phyloP scores from a whole-genome alignment of 305 asterid species.

The Fraxinus angustifolia region DNA sequence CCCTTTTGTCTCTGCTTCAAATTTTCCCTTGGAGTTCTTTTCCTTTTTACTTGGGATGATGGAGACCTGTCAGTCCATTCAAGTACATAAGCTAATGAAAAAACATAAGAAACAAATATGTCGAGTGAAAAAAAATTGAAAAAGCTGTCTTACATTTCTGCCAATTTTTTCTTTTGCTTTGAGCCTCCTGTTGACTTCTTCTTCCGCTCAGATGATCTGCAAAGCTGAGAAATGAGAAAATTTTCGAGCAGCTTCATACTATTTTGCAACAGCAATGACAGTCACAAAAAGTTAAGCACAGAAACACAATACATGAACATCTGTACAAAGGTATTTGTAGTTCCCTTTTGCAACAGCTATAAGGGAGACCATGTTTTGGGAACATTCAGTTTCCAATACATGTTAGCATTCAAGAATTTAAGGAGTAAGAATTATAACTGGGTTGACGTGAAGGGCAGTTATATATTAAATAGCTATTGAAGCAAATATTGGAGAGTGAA shows the following conservation, averaged over 20 bases:
- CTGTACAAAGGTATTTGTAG: conserved; percentile 8
- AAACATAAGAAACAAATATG: conserved; percentile 7
- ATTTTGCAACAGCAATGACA: conserved; percentile 10
- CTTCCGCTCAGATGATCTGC: conserved; percentile 63
- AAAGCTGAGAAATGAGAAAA: conserved; percentile 26
- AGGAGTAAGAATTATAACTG: neutral
- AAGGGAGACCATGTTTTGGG: conserved; percentile 13
- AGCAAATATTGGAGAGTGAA: neutral
- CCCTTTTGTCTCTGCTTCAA: conserved; percentile 41
- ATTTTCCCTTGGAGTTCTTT: conserved; percentile 77
- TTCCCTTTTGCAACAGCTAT: conserved; percentile 3
- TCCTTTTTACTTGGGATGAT: conserved; percentile 61
- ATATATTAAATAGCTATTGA: neutral
- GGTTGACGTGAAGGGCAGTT: neutral
- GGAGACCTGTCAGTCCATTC: conserved; percentile 57
- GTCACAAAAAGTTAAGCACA: neutral
- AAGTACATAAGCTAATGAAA: conserved; percentile 25
- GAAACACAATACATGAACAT: conserved; percentile 11
- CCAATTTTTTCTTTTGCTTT: conserved; percentile 36
- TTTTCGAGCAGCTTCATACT: conserved; percentile 13
- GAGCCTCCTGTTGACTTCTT: conserved; percentile 44
- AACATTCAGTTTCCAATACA: conserved; percentile 5
- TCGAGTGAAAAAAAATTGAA: conserved; percentile 16
- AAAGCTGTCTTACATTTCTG: conserved; percentile 54
- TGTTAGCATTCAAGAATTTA: neutral